phyloP scores from a whole-genome alignment of 192 early-diverging fungal species.

The Linnemannia schmuckeri region DNA sequence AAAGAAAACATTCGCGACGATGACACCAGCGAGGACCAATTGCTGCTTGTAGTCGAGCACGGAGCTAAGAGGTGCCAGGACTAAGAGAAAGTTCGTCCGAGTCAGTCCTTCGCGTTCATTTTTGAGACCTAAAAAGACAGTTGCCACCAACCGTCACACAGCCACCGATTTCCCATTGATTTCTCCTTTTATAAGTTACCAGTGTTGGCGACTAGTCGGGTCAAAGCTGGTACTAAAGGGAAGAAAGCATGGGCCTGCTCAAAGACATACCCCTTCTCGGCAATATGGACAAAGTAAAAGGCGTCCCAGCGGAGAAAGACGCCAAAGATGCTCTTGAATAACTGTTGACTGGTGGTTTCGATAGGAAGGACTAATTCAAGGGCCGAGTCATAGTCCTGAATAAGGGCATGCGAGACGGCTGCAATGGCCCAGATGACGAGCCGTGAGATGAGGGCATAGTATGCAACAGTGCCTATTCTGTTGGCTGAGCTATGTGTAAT shows the following conservation, averaged over 20 bases:
- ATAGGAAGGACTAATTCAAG: constrained; percentile 52
- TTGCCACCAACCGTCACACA: constrained; percentile 3
- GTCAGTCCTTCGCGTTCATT: background rate
- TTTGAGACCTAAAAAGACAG: background rate
- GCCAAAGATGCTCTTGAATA: constrained; percentile 53
- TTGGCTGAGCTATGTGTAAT: background rate
- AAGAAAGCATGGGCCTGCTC: constrained; percentile 95
- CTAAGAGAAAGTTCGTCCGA: constrained; percentile 37
- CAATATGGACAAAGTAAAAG: constrained; percentile 87
- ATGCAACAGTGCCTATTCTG: constrained; percentile 55
- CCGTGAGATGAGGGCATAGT: constrained; percentile 63
- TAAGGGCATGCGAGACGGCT: constrained; percentile 59
- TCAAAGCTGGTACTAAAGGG: constrained; percentile 79
- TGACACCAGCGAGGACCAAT: constrained; percentile 71
- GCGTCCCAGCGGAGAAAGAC: constrained; percentile 91
- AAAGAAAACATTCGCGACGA: constrained; percentile 85
- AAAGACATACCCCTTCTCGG: constrained; percentile 82
- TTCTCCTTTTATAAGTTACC: constrained; percentile 20
- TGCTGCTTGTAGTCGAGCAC: constrained; percentile 56
- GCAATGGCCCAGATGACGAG: constrained; percentile 61
- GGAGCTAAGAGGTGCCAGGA: constrained; percentile 63
- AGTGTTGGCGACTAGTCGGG: constrained; percentile 66
- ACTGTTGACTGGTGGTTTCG: constrained; percentile 14
- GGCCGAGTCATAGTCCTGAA: constrained; percentile 73
- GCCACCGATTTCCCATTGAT: background rate